Evolutionary conservation across 176 grass and related monocot species (phyloP).

Genomic region (Cocos nucifera): DNA sequence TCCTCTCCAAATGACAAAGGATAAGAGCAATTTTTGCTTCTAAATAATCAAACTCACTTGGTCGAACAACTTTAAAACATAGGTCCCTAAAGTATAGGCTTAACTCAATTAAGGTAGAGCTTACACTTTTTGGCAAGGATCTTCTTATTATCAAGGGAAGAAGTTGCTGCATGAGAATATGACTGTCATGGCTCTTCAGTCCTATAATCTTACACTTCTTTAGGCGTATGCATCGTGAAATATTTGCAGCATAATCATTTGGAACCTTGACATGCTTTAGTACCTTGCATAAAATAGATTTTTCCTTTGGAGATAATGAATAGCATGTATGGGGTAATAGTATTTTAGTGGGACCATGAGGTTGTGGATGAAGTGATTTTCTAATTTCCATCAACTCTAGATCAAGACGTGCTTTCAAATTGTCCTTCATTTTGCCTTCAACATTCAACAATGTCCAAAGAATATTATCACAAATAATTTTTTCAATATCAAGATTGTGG

Average conservation of each 20-base stretch:
- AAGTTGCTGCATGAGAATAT: neutral
- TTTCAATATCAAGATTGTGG: neutral
- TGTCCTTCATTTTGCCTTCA: neutral
- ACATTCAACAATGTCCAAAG: neutral
- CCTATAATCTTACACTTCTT: neutral
- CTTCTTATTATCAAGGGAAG: neutral
- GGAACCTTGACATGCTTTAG: neutral
- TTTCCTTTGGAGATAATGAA: neutral
- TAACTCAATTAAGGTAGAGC: neutral
- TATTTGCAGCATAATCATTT: neutral
- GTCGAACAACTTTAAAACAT: too few relatives aligned
- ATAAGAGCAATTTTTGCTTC: too few relatives aligned
- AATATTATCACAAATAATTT: neutral
- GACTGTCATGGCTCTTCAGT: neutral
- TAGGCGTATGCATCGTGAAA: too few relatives aligned
- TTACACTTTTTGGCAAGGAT: neutral
- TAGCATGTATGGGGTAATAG: neutral
- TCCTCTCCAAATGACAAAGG: too few relatives aligned
- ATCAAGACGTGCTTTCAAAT: neutral
- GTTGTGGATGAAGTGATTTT: neutral
- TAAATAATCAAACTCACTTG: too few relatives aligned
- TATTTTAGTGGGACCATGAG: neutral
- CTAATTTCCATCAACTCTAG: neutral
- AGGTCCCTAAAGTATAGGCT: too few relatives aligned
- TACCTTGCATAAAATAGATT: neutral